Evolutionary conservation across 78 protist genomes (phyloP).

Genomic region (Dictyostelium intermedium): DNA sequence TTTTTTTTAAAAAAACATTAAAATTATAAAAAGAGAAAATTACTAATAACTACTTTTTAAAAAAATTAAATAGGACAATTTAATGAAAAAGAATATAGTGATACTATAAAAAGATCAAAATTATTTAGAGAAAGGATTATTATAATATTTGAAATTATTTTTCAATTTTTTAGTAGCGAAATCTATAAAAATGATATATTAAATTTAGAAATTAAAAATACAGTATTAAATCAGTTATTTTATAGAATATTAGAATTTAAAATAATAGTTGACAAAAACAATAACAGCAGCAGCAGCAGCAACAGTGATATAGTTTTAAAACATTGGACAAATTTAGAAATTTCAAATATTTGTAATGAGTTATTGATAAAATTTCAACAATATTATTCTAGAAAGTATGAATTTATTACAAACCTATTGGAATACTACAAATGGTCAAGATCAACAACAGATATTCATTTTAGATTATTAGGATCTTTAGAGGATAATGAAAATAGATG

Average conservation of each 20-base stretch:
- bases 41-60: not conserved
- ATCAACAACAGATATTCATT: not conserved
- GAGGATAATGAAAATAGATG: not conserved
- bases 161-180: not conserved
- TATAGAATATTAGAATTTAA: not conserved
- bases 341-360: not conserved
- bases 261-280: not conserved
- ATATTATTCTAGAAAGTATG: not conserved
- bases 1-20: too few species aligned
- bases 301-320: not conserved
- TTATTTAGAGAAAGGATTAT: not conserved
- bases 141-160: not conserved
- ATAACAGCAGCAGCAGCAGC: too few species aligned
- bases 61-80: not conserved
- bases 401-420: not conserved
- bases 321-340: constrained; percentile 11
- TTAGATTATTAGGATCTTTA: not conserved
- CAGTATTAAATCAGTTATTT: not conserved
- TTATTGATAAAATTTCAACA: not conserved
- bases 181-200: not conserved
- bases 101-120: not conserved
- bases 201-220: not conserved
- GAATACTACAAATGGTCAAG: not conserved
- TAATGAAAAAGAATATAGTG: not conserved
- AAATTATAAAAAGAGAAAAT: too few species aligned